Percentiles rank a stretch among this genome's conserved stretches.
phyloP scores from a whole-genome alignment of 805 yeast genomes.

The Saccharomycopsis vini region DNA sequence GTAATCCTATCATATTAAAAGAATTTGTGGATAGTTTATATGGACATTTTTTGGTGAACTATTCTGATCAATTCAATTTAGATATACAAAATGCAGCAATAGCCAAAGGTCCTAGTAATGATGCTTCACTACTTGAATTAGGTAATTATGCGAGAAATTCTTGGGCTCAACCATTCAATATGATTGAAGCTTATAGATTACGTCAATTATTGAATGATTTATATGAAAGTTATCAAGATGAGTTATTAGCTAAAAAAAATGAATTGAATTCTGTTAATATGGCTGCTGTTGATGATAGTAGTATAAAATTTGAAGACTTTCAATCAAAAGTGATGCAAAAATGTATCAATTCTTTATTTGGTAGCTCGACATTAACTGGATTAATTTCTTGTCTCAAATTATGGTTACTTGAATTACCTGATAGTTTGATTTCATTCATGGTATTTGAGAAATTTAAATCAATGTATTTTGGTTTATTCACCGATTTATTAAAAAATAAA shows the following conservation, averaged over 20 bases:
- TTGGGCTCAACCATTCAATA: constrained; percentile 17
- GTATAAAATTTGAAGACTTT: neutral
- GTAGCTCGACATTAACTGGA: constrained; percentile 9
- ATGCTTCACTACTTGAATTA: constrained; percentile 5
- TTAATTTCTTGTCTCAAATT: constrained; percentile 38
- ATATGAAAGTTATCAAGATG: constrained; percentile 10
- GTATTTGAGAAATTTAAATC: constrained; percentile 23
- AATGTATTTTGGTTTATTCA: constrained; percentile 9
- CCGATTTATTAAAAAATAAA: neutral
- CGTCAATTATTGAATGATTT: constrained; percentile 8
- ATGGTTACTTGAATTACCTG: constrained; percentile 53
- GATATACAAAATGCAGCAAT: neutral
- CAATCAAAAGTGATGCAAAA: constrained; percentile 5
- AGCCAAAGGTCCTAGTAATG: neutral
- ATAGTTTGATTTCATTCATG: constrained; percentile 39
- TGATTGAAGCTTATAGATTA: constrained; percentile 14
- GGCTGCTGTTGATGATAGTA: too few species aligned
- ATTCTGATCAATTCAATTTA: constrained; percentile 10
- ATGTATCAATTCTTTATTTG: constrained; percentile 3
- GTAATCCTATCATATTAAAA: constrained; percentile 14
- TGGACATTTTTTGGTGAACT: constrained; percentile 7
- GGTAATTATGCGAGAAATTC: constrained; percentile 14
- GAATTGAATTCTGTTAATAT: constrained; percentile 9
- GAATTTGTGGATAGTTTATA: constrained; percentile 11
- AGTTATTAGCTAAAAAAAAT: neutral